Percentiles rank a stretch among this genome's conserved stretches.
Conservation (phyloP, 2,329 filamentous ascomycete species). For the Bertia moriformis region DNA sequence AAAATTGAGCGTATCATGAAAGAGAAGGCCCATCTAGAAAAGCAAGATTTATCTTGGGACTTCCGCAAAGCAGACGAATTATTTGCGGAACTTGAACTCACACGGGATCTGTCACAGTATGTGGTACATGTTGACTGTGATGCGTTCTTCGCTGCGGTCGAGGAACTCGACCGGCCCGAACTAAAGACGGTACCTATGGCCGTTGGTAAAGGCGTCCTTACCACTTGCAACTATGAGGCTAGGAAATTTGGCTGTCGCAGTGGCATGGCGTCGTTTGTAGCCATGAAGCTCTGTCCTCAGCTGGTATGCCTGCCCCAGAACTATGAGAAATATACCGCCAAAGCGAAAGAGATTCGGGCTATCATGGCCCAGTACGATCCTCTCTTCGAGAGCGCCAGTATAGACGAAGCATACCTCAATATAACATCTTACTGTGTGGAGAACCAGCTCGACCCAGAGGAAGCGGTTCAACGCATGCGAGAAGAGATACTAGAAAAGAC, state of each 20-base stretch:
- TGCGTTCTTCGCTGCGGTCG: slow-evolving; percentile 65
- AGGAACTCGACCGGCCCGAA: slow-evolving; percentile 50
- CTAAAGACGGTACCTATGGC: slow-evolving; percentile 57
- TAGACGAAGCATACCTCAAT: slow-evolving; percentile 65
- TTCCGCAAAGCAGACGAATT: slow-evolving; percentile 50
- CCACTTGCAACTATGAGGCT: slow-evolving; percentile 47
- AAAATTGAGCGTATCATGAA: slow-evolving; percentile 53
- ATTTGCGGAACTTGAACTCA: slow-evolving; percentile 46
- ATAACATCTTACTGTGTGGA: slow-evolving; percentile 52
- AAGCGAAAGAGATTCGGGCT: slow-evolving; percentile 54
- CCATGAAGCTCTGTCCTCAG: slow-evolving; percentile 58
- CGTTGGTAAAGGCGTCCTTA: slow-evolving; percentile 32
- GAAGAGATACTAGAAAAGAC: slow-evolving; percentile 45
- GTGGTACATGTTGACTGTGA: slow-evolving; percentile 64
- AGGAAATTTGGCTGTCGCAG: slow-evolving; percentile 57
- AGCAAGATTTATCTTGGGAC: slow-evolving; percentile 43
- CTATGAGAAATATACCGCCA: slow-evolving; percentile 56
- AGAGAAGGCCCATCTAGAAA: slow-evolving; percentile 49
- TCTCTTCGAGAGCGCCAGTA: slow-evolving; percentile 55
- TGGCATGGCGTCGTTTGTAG: slow-evolving; percentile 63
- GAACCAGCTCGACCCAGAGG: slow-evolving; percentile 41
- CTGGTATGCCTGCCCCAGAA: slow-evolving; percentile 54
- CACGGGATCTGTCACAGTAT: slow-evolving; percentile 48
- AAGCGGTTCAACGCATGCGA: slow-evolving; percentile 46
- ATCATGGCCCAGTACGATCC: slow-evolving; percentile 55